phyloP scores from a whole-genome alignment of 2,329 filamentous ascomycete species.

The Nothomitra cinnamomea region DNA sequence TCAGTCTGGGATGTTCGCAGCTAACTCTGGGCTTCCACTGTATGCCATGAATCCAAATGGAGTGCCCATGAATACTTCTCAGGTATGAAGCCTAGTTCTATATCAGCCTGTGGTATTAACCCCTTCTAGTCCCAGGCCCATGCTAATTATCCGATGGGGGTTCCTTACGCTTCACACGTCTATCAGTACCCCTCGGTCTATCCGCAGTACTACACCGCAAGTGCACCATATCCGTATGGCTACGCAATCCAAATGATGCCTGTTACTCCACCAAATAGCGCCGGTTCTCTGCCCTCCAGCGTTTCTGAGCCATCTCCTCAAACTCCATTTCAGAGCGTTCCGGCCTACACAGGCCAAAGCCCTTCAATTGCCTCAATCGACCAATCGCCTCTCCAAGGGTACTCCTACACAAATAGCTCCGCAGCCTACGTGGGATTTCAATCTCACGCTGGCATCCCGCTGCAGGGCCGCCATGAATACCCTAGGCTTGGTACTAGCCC shows the following conservation, averaged over 20 bases:
- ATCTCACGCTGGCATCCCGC: background rate
- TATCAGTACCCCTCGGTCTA: constrained; percentile 3
- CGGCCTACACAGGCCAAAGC: background rate
- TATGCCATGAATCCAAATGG: background rate
- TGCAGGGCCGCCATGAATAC: background rate
- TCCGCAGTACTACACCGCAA: constrained; percentile 1
- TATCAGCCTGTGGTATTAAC: background rate
- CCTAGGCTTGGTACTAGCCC: background rate
- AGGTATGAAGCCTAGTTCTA: background rate
- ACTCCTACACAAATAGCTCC: background rate
- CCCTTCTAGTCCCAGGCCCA: background rate
- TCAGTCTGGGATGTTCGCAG: background rate
- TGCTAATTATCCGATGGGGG: background rate
- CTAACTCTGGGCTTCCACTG: background rate
- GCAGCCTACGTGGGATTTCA: background rate
- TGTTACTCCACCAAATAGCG: constrained; percentile 1
- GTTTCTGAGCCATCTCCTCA: background rate
- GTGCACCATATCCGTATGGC: constrained; percentile 1
- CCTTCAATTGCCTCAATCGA: background rate
- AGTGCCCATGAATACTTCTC: background rate
- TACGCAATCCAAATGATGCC: constrained; percentile 3
- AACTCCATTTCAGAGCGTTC: background rate
- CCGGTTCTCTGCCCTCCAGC: background rate
- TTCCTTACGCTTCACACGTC: constrained; percentile 1
- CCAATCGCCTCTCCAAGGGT: background rate